Evolutionary conservation across 495 filamentous ascomycete genomes (phyloP), one percentile per base, ranked within the genome.

Genomic region (Penicillium diatomitis): DNA sequence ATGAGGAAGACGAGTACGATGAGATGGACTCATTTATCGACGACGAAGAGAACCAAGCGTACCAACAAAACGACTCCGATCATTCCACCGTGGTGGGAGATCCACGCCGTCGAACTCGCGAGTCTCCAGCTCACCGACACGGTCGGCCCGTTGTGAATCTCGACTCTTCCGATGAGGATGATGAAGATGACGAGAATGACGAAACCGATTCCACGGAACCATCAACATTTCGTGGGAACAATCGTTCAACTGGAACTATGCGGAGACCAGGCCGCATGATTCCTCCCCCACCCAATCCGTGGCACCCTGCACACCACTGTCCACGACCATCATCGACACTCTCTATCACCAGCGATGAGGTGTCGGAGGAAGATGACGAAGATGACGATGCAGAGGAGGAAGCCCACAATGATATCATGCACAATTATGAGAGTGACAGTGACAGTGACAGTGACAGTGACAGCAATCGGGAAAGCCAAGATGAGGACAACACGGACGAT

Each of bases 21-120:
- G 69, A 73, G 12, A 57, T 62, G 51, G 65, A 71, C 40, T 66
- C 62, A 7, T 72, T 74, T 36, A 67, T 74, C 38, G 68, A 70
- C 38, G 63, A 73, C 30, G 67, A 66, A 35, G 52, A 66, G 44
- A 51, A 55, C 42, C 39, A 12, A 8, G 38, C 54, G 31, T 41
- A 9, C 11, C 42, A 49, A 10, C 33, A 32, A 27, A 50, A 53
- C 34, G 57, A 56, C 32, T 45, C 49, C 27, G 60, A 63, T 44
- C 50, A 35, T 31, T 49, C 47, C 31, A 57, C 54, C 8, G 51
- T 54, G 9, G 41, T 54, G 4, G 51, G 45, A 9, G 34, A 30
- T 12, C 7, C 44, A 32, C 48, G 29, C 11, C 30, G 20, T 47
- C 30, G 8, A n/a, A 47, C 31, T 12, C 31, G 31, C n/a, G 20